Evolutionary conservation across 2,329 filamentous ascomycete species (phyloP).

Genomic region (Sphaerostilbella broomeana): DNA sequence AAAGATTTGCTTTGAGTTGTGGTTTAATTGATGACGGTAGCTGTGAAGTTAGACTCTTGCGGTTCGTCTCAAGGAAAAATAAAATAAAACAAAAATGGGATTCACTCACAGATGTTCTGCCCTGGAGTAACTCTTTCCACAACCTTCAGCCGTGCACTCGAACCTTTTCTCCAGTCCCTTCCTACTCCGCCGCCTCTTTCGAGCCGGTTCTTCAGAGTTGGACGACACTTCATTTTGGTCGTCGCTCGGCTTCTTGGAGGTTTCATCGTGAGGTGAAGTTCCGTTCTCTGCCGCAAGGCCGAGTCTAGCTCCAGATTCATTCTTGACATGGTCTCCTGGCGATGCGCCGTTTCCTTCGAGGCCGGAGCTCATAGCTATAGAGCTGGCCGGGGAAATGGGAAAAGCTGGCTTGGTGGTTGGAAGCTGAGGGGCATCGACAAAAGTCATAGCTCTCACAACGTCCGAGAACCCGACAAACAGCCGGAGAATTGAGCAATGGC

Average conservation of each 20-base stretch:
- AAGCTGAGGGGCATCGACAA: conserved; percentile 1
- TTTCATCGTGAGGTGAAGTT: conserved; percentile 1
- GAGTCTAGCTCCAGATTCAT: too few relatives aligned
- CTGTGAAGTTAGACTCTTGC: conserved; percentile 29
- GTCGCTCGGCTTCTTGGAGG: conserved; percentile 1
- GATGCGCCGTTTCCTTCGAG: conserved; percentile 9
- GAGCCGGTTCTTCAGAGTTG: conserved; percentile 13
- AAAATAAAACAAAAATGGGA: conserved; percentile 17
- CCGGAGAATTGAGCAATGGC: not conserved
- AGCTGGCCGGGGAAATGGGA: conserved; percentile 11
- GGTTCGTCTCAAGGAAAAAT: not conserved
- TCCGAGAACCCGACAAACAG: not conserved
- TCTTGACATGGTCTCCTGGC: conserved; percentile 2
- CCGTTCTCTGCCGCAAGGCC: conserved; percentile 4
- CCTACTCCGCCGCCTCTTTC: conserved; percentile 62
- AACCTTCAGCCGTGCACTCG: conserved; percentile 77
- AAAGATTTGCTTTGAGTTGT: conserved; percentile 92
- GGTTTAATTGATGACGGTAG: conserved; percentile 90
- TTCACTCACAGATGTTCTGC: conserved; percentile 79
- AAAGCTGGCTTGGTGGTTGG: conserved; percentile 8
- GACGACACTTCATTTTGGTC: conserved; percentile 11
- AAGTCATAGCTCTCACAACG: conserved; percentile 10
- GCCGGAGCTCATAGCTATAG: conserved; percentile 10
- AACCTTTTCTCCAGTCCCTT: conserved; percentile 78
- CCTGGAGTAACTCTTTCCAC: conserved; percentile 92